Conservation (phyloP, 2,329 filamentous ascomycete species). For the Aspergillus uvarum region DNA sequence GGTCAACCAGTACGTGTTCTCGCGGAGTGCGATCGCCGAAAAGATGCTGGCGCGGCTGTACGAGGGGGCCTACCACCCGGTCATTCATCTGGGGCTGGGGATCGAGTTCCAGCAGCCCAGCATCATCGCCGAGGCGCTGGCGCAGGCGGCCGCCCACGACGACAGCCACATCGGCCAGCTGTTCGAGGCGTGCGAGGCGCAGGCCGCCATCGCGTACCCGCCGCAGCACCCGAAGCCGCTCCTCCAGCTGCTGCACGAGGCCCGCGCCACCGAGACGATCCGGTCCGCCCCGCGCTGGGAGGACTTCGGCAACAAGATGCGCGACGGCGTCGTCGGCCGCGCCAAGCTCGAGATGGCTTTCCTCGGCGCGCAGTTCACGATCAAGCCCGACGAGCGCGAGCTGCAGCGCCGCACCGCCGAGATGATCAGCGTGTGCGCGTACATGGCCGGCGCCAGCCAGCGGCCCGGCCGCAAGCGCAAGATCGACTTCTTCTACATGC, state of each 20-base stretch:
- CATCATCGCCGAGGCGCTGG: slow-evolving; percentile 72
- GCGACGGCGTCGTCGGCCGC: background rate
- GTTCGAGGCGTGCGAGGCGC: background rate
- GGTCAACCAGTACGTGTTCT: slow-evolving; percentile 64
- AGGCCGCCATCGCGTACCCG: background rate
- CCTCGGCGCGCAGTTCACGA: slow-evolving; percentile 4
- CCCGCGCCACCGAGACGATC: background rate
- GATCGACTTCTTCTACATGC: slow-evolving; percentile 15
- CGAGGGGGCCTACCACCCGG: slow-evolving; percentile 63
- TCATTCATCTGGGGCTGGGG: slow-evolving; percentile 81
- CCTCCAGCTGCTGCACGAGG: background rate
- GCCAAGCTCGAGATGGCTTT: background rate
- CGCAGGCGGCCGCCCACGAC: slow-evolving; percentile 68
- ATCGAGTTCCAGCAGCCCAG: slow-evolving; percentile 75
- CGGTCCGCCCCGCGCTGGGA: background rate
- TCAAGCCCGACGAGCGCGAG: background rate
- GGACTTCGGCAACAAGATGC: too few relatives aligned
- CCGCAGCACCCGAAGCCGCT: background rate
- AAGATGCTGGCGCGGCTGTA: slow-evolving; percentile 65
- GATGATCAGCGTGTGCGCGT: slow-evolving; percentile 10
- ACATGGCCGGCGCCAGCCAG: slow-evolving; percentile 6
- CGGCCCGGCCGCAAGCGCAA: background rate
- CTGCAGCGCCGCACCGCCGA: slow-evolving; percentile 5
- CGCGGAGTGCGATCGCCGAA: slow-evolving; percentile 58
- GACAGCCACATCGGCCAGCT: slow-evolving; percentile 3